A percentile compares a stretch with the other conserved stretches of the same genome.
These are phyloP conservation scores for Taxillus chinensis DNA, from an alignment of 164 flowering plant genomes.

Conservation along the genomic window DNA sequence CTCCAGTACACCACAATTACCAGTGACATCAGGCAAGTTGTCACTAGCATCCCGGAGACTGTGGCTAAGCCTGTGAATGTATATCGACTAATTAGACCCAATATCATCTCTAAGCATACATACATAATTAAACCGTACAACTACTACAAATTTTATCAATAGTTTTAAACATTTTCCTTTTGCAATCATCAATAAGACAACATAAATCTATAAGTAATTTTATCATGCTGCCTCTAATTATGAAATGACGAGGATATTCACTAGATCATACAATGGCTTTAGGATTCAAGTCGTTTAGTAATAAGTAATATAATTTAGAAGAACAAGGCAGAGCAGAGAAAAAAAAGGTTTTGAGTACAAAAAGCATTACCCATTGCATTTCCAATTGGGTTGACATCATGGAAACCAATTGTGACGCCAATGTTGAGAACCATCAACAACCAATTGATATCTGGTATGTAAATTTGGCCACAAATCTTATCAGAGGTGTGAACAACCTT, in stretches of 20 bases:
- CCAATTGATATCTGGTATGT: conserved; percentile 35
- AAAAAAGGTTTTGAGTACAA: neutral
- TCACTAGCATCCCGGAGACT: conserved; percentile 26
- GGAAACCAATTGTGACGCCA: conserved; percentile 22
- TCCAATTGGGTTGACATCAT: conserved; percentile 14
- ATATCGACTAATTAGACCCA: neutral
- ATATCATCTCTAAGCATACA: neutral
- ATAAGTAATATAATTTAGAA: too few species aligned
- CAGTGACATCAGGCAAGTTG: conserved; percentile 25
- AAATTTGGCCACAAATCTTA: conserved; percentile 25
- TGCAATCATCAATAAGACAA: too few species aligned
- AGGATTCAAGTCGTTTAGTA: too few species aligned
- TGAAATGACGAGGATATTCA: too few species aligned
- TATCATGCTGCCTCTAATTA: too few species aligned
- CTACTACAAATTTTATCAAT: too few species aligned
- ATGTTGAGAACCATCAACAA: conserved; percentile 27
- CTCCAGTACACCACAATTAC: conserved; percentile 32
- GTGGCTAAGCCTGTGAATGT: conserved; percentile 22
- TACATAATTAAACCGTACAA: too few species aligned
- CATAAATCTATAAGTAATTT: too few species aligned
- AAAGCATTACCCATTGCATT: conserved; percentile 25
- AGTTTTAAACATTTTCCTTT: too few species aligned
- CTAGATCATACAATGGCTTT: too few species aligned
- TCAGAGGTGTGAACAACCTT: conserved; percentile 35
- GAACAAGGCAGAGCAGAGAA: neutral